Evolutionary conservation across 495 filamentous ascomycete genomes (phyloP).

Genomic region (Aspergillus conjunctus): DNA sequence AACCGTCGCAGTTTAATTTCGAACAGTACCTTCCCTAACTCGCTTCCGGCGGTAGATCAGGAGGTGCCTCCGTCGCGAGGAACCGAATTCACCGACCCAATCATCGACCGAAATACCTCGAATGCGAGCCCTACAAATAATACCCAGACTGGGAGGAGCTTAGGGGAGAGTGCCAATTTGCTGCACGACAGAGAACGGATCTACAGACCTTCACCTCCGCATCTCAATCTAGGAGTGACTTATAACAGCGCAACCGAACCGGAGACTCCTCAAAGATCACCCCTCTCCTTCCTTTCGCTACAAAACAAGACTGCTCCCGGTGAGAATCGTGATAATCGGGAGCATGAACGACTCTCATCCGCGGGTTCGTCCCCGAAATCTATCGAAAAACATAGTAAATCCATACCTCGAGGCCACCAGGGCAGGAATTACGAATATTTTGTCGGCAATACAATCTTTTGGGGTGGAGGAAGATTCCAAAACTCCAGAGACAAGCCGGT

Average conservation of each 20-base stretch:
- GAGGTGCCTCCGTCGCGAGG: constrained; percentile 73
- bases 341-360: constrained; percentile 76
- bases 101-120: constrained; percentile 65
- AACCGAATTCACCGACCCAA: constrained; percentile 73
- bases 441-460: constrained; percentile 88
- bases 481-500: constrained; percentile 89
- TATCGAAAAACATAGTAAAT: constrained; percentile 33
- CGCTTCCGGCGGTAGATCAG: constrained; percentile 50
- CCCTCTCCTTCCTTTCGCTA: constrained; percentile 67
- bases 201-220: constrained; percentile 53
- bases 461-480: constrained; percentile 78
- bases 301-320: constrained; percentile 53
- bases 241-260: constrained; percentile 52
- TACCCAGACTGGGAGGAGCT: constrained; percentile 59
- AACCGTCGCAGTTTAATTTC: constrained; percentile 55
- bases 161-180: constrained; percentile 74
- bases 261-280: constrained; percentile 64
- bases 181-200: constrained; percentile 59
- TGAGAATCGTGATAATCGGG: constrained; percentile 53
- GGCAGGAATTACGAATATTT: constrained; percentile 90
- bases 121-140: constrained; percentile 74
- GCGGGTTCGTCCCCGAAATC: constrained; percentile 68
- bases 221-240: constrained; percentile 58
- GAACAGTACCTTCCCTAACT: constrained; percentile 43
- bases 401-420: constrained; percentile 33